Evolutionary conservation across 2,329 filamentous ascomycete genomes (phyloP).

Genomic region (Blastomyces emzantsi): DNA sequence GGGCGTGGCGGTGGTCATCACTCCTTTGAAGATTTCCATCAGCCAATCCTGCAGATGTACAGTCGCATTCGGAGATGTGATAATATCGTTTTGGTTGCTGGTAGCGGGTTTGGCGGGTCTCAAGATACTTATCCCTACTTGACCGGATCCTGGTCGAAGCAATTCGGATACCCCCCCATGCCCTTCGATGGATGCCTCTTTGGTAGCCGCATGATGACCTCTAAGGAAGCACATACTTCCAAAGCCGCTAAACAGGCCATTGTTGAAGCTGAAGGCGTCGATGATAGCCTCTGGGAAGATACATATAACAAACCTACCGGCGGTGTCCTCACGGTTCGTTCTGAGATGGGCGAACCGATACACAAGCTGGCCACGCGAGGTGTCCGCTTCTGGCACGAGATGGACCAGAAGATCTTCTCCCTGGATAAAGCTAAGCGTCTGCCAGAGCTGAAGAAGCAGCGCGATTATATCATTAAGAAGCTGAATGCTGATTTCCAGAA

Average conservation of each 20-base stretch:
- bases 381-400: slow-evolving; percentile 95
- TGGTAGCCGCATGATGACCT: slow-evolving; percentile 89
- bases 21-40: slow-evolving; percentile 92
- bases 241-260: slow-evolving; percentile 84
- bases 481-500: slow-evolving; percentile 96
- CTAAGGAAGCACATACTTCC: slow-evolving; percentile 85
- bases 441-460: slow-evolving; percentile 76
- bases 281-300: slow-evolving; percentile 79
- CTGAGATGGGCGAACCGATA: slow-evolving; percentile 99
- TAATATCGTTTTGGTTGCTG: slow-evolving; percentile 82
- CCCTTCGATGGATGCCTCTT: slow-evolving; percentile 89
- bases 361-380: slow-evolving; percentile 97
- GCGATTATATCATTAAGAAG: slow-evolving; percentile 87
- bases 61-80: slow-evolving; percentile 72
- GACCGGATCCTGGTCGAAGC: slow-evolving; percentile 78
- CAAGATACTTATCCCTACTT: slow-evolving; percentile 91
- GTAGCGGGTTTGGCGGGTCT: slow-evolving; percentile 82
- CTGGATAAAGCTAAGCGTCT: slow-evolving; percentile 91
- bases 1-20: slow-evolving; percentile 90
- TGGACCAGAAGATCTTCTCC: slow-evolving; percentile 97
- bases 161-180: slow-evolving; percentile 83
- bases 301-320: slow-evolving; percentile 87
- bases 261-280: slow-evolving; percentile 71
- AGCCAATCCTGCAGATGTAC: slow-evolving; percentile 87
- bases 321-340: slow-evolving; percentile 91